Conservation (phyloP, 768 basidiomycete species). For the Kondoa subrosea region DNA sequence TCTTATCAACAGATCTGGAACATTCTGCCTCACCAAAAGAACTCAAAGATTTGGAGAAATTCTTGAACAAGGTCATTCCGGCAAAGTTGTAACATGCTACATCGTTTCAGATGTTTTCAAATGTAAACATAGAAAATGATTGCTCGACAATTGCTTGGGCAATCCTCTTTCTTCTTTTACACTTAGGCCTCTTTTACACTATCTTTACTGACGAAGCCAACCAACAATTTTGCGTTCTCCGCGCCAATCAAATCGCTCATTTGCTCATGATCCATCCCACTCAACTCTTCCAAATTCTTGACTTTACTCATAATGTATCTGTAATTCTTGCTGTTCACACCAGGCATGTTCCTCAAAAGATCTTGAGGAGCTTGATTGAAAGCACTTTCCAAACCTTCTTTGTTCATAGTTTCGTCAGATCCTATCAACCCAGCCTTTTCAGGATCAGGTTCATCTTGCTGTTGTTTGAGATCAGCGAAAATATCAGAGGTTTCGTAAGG, state of each 20-base stretch:
- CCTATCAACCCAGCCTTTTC: conserved; percentile 60
- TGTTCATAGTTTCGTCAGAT: conserved; percentile 42
- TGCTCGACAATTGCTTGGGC: no score
- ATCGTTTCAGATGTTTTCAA: no score
- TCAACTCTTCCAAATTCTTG: conserved; percentile 54
- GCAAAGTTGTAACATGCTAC: conserved; percentile 4
- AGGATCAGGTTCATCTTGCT: conserved; percentile 64
- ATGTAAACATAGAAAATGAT: no score
- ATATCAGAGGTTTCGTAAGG: conserved; percentile 82
- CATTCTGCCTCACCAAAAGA: conserved; percentile 14
- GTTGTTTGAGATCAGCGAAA: conserved; percentile 73
- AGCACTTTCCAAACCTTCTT: conserved; percentile 50
- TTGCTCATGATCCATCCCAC: conserved; percentile 41
- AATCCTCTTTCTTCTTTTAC: no score
- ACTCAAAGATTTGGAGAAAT: conserved; percentile 9
- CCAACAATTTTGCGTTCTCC: conserved; percentile 63
- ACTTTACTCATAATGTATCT: conserved; percentile 69
- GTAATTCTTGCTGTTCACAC: conserved; percentile 66
- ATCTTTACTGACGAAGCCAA: conserved; percentile 53
- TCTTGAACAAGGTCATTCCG: conserved; percentile 10
- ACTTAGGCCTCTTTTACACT: conserved; percentile 3
- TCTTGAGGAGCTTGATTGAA: conserved; percentile 52
- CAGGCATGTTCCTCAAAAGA: conserved; percentile 62
- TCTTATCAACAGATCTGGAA: conserved; percentile 1
- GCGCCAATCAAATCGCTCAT: conserved; percentile 61